These are phyloP conservation scores for Helminthosporium solani DNA, from an alignment of 2,329 filamentous ascomycete genomes.

Conservation along the genomic window DNA sequence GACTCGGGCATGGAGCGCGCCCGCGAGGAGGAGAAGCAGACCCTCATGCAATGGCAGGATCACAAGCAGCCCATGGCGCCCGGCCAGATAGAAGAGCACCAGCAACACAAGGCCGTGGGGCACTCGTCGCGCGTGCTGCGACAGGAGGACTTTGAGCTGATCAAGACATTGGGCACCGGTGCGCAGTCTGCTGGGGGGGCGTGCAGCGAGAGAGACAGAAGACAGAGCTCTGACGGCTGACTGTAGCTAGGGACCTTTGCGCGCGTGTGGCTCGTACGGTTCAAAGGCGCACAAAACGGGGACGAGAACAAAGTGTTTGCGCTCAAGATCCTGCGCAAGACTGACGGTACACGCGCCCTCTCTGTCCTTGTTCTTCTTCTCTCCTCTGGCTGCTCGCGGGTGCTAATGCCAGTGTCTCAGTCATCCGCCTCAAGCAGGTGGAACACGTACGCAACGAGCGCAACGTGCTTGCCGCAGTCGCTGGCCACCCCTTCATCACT, in stretches of 20 bases:
- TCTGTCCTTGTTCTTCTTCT: slow-evolving; percentile 1
- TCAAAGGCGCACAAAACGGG: slow-evolving; percentile 53
- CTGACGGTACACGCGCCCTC: slow-evolving; percentile 46
- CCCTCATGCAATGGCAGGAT: slow-evolving; percentile 50
- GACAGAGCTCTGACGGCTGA: too few species aligned
- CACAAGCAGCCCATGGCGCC: slow-evolving; percentile 47
- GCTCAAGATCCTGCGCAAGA: slow-evolving; percentile 72
- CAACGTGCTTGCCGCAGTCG: slow-evolving; percentile 72
- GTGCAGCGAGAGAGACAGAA: too few species aligned
- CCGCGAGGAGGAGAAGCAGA: slow-evolving; percentile 51
- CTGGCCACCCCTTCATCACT: slow-evolving; percentile 82
- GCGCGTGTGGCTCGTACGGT: slow-evolving; percentile 74
- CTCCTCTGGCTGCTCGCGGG: slow-evolving; percentile 2
- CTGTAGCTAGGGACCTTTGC: slow-evolving; percentile 68
- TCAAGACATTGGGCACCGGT: slow-evolving; percentile 78
- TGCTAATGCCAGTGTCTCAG: slow-evolving; percentile 42
- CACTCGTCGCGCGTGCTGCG: slow-evolving; percentile 50
- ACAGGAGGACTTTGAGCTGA: slow-evolving; percentile 65
- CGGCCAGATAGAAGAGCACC: slow-evolving; percentile 46
- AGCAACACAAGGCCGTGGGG: slow-evolving; percentile 48
- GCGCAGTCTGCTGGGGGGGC: slow-evolving; percentile 21
- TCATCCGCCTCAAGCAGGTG: slow-evolving; percentile 81
- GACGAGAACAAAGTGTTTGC: slow-evolving; percentile 71
- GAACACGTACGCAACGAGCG: slow-evolving; percentile 85
- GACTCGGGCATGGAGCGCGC: slow-evolving; percentile 38